Evolutionary conservation across 140 eudicot species (phyloP), one percentile per base, ranked within the genome.

Genomic region (Ambrosia hybrid): DNA sequence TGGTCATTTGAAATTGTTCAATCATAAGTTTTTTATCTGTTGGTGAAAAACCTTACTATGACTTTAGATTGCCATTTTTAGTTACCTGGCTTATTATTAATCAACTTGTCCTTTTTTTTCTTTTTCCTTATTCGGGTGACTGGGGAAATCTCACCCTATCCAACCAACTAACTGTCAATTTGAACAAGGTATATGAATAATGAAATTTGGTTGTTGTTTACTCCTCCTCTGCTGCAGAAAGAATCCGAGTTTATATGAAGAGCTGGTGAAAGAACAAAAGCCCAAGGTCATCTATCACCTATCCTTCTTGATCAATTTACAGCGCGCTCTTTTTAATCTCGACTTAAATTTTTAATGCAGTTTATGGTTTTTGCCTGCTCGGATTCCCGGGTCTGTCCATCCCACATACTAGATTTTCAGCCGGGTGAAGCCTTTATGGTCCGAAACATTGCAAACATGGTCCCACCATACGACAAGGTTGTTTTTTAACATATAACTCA

Each of bases 361-460:
- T 94, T 73, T 67, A 73, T 94, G 97, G 88, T 94, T 57, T 90
- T 94, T 65, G 91, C 99, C 4, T 94, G 99, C 87, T 90, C 99
- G 60, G 99, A 94, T 70, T 94, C 97, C 4, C 88, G 97, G 8
- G 97, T 94, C 55, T 94, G 99, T 81, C 97, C 99, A n/a, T 94
- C 99, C 14, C 96, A 90, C 43, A 79, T 88, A 51, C 86, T 94
- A 14, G 81, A 86, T 78, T 77, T 94, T 57, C 91, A 90, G 71
- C 99, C 99, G 2, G 99, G 99, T n/a, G 99, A 94, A 62, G 97
- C 99, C 1, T 94, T 94, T 74, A 49, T 86, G 79, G 89, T 94
- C 80, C 82, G 99, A 10, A 94, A 90, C 86, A 76, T 94, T 53
- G 97, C 99, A 34, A 83, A 80, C 83, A 87, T 94, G 91, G 99